Percentiles rank a stretch among this genome's conserved stretches.
Conservation (phyloP, 2,329 filamentous ascomycete species). For the Camillea tinctor region DNA sequence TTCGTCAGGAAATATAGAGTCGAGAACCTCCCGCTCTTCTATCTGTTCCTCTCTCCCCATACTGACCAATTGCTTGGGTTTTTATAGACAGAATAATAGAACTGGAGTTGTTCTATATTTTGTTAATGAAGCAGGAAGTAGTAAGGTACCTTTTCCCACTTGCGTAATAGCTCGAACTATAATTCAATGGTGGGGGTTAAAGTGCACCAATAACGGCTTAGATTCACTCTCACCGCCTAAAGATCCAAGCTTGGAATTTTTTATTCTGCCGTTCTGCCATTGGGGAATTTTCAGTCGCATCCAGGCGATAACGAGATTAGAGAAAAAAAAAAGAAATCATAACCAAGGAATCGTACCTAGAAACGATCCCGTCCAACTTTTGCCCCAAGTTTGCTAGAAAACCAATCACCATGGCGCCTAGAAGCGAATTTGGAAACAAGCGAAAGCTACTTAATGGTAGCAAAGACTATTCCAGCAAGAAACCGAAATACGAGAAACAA, state of each 20-base stretch:
- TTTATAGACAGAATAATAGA: background rate
- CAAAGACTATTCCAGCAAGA: constrained; percentile 43
- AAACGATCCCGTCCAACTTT: constrained; percentile 1
- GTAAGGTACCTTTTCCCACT: no score
- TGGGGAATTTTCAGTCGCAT: constrained; percentile 14
- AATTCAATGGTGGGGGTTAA: constrained; percentile 14
- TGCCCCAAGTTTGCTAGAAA: background rate
- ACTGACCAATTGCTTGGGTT: constrained; percentile 19
- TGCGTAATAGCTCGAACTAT: no score
- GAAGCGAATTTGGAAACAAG: constrained; percentile 51
- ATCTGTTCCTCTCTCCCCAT: constrained; percentile 84
- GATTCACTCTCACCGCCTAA: constrained; percentile 33
- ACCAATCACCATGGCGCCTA: constrained; percentile 46
- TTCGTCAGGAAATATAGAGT: constrained; percentile 97
- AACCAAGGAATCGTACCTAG: no score
- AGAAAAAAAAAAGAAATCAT: background rate
- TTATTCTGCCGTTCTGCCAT: constrained; percentile 20
- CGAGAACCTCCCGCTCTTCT: constrained; percentile 95
- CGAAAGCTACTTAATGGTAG: constrained; percentile 55
- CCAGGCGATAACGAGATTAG: background rate
- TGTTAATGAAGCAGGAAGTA: no score
- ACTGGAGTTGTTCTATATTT: background rate
- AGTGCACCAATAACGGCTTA: background rate
- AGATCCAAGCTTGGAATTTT: constrained; percentile 24
- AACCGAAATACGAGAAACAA: constrained; percentile 35